Evolutionary conservation across 2,329 filamentous ascomycete species (phyloP).

Genomic region (Fusarium devonianum): DNA sequence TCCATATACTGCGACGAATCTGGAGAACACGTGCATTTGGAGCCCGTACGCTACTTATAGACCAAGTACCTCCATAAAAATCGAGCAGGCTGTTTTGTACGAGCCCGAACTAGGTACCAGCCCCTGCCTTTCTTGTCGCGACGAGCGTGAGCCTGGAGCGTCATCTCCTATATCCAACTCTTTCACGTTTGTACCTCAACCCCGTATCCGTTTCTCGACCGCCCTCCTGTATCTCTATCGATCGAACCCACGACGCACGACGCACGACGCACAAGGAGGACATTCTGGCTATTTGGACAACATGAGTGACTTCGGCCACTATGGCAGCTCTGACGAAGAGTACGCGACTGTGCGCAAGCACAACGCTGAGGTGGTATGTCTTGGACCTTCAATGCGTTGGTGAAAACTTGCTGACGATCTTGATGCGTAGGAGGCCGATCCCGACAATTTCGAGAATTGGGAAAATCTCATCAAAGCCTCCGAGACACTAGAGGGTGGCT

Average conservation of each 20-base stretch:
- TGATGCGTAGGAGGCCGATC: constrained; percentile 74
- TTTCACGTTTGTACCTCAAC: constrained; percentile 25
- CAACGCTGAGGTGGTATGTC: constrained; percentile 74
- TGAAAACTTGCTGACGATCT: too few relatives aligned
- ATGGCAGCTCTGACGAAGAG: constrained; percentile 79
- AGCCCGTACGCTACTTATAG: constrained; percentile 24
- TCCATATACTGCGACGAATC: constrained; percentile 4
- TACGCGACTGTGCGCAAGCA: constrained; percentile 83
- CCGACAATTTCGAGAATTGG: constrained; percentile 94
- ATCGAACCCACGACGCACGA: constrained; percentile 5
- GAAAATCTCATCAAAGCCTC: constrained; percentile 87
- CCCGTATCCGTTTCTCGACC: constrained; percentile 5
- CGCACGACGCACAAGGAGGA: constrained; percentile 17
- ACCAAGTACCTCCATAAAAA: constrained; percentile 32
- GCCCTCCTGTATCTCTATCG: constrained; percentile 6
- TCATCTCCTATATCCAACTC: constrained; percentile 36
- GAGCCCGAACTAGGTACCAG: constrained; percentile 38
- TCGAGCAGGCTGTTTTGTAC: constrained; percentile 14
- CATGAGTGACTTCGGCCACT: constrained; percentile 77
- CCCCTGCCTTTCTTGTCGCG: constrained; percentile 42
- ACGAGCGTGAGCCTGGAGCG: constrained; percentile 33
- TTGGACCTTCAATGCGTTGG: too few relatives aligned
- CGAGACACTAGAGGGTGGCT: constrained; percentile 86
- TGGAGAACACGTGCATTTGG: constrained; percentile 15
- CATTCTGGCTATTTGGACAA: constrained; percentile 23